phyloP scores from a whole-genome alignment of 1,139 yeast species.

The Blastobotrys indianensis region DNA sequence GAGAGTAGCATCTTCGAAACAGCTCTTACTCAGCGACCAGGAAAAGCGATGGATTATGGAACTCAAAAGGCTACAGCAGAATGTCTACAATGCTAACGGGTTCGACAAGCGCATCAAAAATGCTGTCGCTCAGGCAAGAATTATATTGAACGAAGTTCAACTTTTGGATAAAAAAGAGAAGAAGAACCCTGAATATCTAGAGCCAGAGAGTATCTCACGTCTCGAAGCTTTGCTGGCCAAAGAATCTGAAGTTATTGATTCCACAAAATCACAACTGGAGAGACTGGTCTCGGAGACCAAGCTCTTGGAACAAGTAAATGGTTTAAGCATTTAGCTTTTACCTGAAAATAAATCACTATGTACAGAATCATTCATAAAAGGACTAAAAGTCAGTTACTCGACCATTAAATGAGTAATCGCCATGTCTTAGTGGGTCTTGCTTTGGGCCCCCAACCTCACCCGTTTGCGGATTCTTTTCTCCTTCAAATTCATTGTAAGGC shows the following conservation, averaged over 20 bases:
- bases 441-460: slow-evolving; percentile 99
- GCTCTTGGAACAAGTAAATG: slow-evolving; percentile 2
- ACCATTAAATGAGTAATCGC: slow-evolving; percentile 94
- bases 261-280: slow-evolving; percentile 13
- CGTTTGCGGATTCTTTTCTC: slow-evolving; percentile 84
- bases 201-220: slow-evolving; percentile 12
- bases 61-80: slow-evolving; percentile 30
- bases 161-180: slow-evolving; percentile 8
- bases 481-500: slow-evolving; percentile 92
- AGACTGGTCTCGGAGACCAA: slow-evolving; percentile 9
- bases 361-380: background rate
- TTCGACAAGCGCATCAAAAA: slow-evolving; percentile 21
- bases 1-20: slow-evolving; percentile 26
- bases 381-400: slow-evolving; percentile 84
- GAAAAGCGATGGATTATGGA: slow-evolving; percentile 45
- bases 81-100: slow-evolving; percentile 19
- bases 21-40: slow-evolving; percentile 34
- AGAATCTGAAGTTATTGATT: slow-evolving; percentile 16
- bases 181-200: background rate
- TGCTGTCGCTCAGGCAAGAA: slow-evolving; percentile 17
- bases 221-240: slow-evolving; percentile 14
- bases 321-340: slow-evolving; percentile 1
- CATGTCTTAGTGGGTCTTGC: slow-evolving; percentile 90
- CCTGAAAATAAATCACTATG: background rate
- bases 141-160: slow-evolving; percentile 12